These are phyloP conservation scores for Orychophragmus violaceus DNA, from an alignment of 345 rosid genomes.

Conservation along the genomic window DNA sequence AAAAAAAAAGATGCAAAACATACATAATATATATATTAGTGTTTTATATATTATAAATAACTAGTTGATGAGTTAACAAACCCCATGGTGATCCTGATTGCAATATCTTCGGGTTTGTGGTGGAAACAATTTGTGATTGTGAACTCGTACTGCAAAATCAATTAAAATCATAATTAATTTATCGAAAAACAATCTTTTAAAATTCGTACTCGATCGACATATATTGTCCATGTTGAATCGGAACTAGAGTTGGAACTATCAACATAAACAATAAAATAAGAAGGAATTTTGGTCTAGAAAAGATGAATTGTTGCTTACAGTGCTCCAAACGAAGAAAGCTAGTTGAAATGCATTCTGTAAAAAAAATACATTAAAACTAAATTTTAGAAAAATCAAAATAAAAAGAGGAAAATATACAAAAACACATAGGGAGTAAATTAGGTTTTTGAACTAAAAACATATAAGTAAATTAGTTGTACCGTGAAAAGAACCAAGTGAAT, in stretches of 20 bases:
- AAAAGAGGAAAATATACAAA: neutral
- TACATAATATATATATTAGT: neutral
- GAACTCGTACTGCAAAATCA: constrained; percentile 54
- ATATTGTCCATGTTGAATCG: too few species aligned
- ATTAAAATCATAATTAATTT: neutral
- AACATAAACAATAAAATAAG: too few species aligned
- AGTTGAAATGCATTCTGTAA: constrained; percentile 84
- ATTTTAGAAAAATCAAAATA: neutral
- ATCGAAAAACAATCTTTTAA: neutral
- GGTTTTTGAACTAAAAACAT: too few species aligned
- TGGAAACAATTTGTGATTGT: constrained; percentile 55
- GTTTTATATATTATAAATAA: neutral
- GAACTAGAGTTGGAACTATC: too few species aligned
- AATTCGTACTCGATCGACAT: too few species aligned
- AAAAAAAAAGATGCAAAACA: neutral
- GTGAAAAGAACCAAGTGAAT: constrained; percentile 86
- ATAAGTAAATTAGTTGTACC: constrained; percentile 33
- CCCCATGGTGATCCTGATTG: constrained; percentile 80
- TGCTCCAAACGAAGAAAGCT: constrained; percentile 76
- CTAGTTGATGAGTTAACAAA: constrained; percentile 27
- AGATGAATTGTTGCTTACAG: constrained; percentile 39
- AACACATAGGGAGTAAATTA: neutral
- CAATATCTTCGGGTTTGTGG: constrained; percentile 36
- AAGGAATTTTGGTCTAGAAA: neutral
- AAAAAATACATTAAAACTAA: neutral